Evolutionary conservation across 2,329 filamentous ascomycete species (phyloP).

Genomic region (Rhynchosporium secalis): DNA sequence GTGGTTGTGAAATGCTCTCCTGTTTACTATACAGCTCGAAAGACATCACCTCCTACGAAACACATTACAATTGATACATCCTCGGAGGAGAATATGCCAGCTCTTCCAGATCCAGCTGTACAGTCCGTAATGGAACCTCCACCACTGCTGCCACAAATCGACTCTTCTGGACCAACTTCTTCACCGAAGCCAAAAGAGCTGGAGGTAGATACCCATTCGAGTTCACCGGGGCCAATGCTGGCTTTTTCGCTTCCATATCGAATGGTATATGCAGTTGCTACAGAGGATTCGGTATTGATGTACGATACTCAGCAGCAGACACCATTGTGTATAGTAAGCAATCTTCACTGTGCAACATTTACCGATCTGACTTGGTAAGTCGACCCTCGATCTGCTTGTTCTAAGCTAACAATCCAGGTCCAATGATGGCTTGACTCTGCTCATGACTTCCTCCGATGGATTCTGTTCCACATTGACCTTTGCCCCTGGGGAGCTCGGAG

Average conservation of each 20-base stretch:
- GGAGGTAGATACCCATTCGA: constrained; percentile 48
- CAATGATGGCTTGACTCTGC: constrained; percentile 71
- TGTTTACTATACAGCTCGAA: constrained; percentile 78
- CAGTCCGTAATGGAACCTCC: constrained; percentile 81
- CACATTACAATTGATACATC: constrained; percentile 95
- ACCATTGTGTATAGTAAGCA: constrained; percentile 91
- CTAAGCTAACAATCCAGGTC: constrained; percentile 54
- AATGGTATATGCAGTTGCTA: constrained; percentile 95
- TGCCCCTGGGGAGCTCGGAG: constrained; percentile 77
- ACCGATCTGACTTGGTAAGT: constrained; percentile 92
- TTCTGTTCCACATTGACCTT: constrained; percentile 95
- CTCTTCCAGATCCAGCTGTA: constrained; percentile 75
- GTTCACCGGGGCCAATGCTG: constrained; percentile 58
- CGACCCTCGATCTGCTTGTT: constrained; percentile 25
- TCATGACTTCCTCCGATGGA: constrained; percentile 97
- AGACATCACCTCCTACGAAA: constrained; percentile 67
- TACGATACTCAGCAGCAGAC: constrained; percentile 98
- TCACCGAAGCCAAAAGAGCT: constrained; percentile 45
- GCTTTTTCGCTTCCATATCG: constrained; percentile 88
- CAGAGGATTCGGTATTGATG: constrained; percentile 89
- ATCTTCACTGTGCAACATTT: constrained; percentile 95
- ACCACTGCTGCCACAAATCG: constrained; percentile 53
- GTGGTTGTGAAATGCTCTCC: constrained; percentile 95
- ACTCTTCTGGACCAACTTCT: constrained; percentile 53
- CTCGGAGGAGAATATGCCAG: constrained; percentile 80